Percentiles rank a stretch among this genome's conserved stretches.
phyloP scores from a whole-genome alignment of 2,329 filamentous ascomycete genomes.

The Pseudogymnoascus sp. region DNA sequence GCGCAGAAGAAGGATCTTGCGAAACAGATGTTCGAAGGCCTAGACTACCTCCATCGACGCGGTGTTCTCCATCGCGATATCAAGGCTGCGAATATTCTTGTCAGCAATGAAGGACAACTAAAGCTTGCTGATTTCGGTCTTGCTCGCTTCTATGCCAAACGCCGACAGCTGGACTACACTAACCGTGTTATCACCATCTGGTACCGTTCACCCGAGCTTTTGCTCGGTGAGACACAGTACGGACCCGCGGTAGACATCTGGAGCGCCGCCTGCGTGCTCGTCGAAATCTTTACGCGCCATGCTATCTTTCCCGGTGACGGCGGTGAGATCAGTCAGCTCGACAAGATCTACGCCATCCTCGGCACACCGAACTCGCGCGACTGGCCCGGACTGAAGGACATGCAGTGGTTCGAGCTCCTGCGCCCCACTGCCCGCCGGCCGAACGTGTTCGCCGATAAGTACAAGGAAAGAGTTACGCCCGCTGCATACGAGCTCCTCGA shows the following conservation, averaged over 20 bases:
- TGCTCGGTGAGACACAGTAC: conserved; percentile 84
- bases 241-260: conserved; percentile 88
- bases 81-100: conserved; percentile 94
- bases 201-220: conserved; percentile 87
- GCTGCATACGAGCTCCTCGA: conserved; percentile 75
- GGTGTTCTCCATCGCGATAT: conserved; percentile 97
- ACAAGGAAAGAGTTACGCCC: conserved; percentile 65
- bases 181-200: conserved; percentile 98
- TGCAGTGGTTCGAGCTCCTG: conserved; percentile 94
- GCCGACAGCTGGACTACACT: conserved; percentile 86
- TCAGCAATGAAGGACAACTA: conserved; percentile 78
- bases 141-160: conserved; percentile 91
- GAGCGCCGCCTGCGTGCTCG: conserved; percentile 93
- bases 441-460: conserved; percentile 74
- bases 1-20: conserved; percentile 90
- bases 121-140: conserved; percentile 96
- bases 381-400: conserved; percentile 86
- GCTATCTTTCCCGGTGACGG: conserved; percentile 95
- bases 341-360: conserved; percentile 90
- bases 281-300: conserved; percentile 90
- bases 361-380: conserved; percentile 77
- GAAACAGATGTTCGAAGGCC: conserved; percentile 83
- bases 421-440: conserved; percentile 65
- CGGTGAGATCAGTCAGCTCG: conserved; percentile 88
- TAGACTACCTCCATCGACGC: conserved; percentile 85